Base-by-base conservation (phyloP, 169 alveolate genomes). In the Eimeria praecox region DNA sequence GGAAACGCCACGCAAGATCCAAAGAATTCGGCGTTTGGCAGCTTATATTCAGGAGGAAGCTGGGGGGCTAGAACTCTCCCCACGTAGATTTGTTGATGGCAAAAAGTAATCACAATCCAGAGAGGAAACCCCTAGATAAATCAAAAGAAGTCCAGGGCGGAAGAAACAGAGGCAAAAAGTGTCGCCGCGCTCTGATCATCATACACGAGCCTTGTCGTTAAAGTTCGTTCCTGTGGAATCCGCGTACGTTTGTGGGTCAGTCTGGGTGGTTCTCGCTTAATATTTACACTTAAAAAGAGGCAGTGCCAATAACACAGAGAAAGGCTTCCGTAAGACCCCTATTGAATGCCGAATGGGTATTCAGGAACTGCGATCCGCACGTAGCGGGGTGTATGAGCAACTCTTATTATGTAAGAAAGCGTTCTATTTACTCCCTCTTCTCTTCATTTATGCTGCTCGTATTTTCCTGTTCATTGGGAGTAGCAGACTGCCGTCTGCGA, bases 401-500 rank as follows among this genome's bases (percentile, higher is more conserved):
- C 42, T 30, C 82, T 10, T 71, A 38, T 71, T 33, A 71, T 30
- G 0, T 12, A 71, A 14, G 82, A 12, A 71, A 71, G 20, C 33
- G 82, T 33, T 69, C 46, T 71, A 38, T 46, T 33, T 33, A 71
- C 33, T 71, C 82, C 82, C 82, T 33, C 82, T 30, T 71, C 82
- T 30, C 20, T 38, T 71, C 46, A 33, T 22, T 38, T 71, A 38
- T 30, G 27, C 46, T 18, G 80, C 46, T 71, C 82, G n/a, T n/a
- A n/a, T 71, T 33, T 27, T 38, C 46, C 46, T 30, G 46, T 71
- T 71, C 46, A 30, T 71, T 30, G n/a, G 49, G 30, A n/a, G 82
- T 71, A 71, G 33, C 82, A 71, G 49, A n/a, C 82, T 38, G 46
- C 82, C 24, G 82, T 16, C 46, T 30, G 27, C 82, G 82, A 71